Evolutionary conservation across 2,329 filamentous ascomycete species (phyloP), one percentile per base, ranked within the genome.

Genomic region (Didymosphaeria variabile): DNA sequence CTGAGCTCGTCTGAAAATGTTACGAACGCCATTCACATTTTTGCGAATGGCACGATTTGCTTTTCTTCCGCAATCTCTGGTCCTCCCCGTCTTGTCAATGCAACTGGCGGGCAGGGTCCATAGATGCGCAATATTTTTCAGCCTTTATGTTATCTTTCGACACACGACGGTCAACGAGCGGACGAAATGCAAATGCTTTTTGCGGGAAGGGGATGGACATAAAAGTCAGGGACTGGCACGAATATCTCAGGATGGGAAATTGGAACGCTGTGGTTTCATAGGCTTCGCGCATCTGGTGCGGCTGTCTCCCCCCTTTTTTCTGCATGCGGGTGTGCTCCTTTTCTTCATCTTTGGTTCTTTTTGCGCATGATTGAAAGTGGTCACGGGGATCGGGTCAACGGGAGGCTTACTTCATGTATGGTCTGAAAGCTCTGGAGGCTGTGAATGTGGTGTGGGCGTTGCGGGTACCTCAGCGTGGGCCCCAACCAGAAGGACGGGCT

Each of bases 1-100:
- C 65, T 75, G 71, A 74, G 72, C 74, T 75, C 73, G 70, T 72
- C 72, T 72, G 72, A 76, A 76, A 66, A 75, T 73, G 75, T 74
- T 73, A 73, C 60, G 60, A 64, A 72, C 71, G 71, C 75, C 74
- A 72, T 74, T 73, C 72, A 67, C 68, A 63, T 66, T 68, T 57
- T 63, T 69, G 67, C 71, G 69, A 75, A 74, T 75, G 73, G 71
- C 72, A 57, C 64, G 69, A 68, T 70, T 71, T 74, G 67, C 69
- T 72, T 74, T 72, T 69, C 66, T 67, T 72, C 70, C 66, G 66
- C 38, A 68, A 73, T 62, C 64, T 65, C 58, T 64, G 64, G 64
- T 66, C 65, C 64, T 65, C 62, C 56, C 66, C 69, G 69, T 72
- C 70, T 65, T 60, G 63, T 66, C 69, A 70, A 74, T 61, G 59